Base-by-base conservation (phyloP, 2,329 filamentous ascomycete genomes). In the Pseudopithomyces chartarum region DNA sequence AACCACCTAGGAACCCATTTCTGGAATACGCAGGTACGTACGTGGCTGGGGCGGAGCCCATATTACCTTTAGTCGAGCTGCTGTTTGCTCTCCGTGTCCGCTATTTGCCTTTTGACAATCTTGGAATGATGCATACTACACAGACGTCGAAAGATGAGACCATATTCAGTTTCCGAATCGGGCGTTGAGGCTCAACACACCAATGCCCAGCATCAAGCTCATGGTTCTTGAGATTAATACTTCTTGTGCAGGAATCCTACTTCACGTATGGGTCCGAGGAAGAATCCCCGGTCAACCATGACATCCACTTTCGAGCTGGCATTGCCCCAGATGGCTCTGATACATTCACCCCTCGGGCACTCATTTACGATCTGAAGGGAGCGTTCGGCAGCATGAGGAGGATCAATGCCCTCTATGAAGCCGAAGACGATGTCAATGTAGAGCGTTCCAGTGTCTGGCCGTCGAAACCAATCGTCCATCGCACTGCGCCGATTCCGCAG, bases 1-100 rank as follows among this genome's bases (percentile, higher is more conserved):
- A 99, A 99, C 76, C 96, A 97, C 70, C 80, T 96, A 20, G 93
- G 90, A 29, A 96, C 93, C 0, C 95, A 99, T 79, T 99, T 97
- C 76, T 99, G 95, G 95, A 99, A 99, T 69, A 83, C 90, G 6
- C 94, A 97, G 82, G 91, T 91, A 75, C 56, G 68, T 48, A 19
- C 15, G 8, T 19, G 38, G 8, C 15, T 17, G 8, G 11, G 8
- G n/a, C n/a, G n/a, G 17, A 17, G 8, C 8, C 7, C 38, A n/a
- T 36, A 13, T 36, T 19, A 40, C 23, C 15, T 5, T 23, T 47
- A 29, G 52, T 39, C 34, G 8, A 20, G 34, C 38, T 20, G 22
- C 12, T 12, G 5, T 38, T n/a, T 12, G 12, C 34, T 13, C 10
- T 19, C 17, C 13, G 36, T 23, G 47, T 44, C n/a, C 51, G 23